Base-by-base conservation (phyloP, 2,329 filamentous ascomycete species). In the Reticulascus tulasneorum region DNA sequence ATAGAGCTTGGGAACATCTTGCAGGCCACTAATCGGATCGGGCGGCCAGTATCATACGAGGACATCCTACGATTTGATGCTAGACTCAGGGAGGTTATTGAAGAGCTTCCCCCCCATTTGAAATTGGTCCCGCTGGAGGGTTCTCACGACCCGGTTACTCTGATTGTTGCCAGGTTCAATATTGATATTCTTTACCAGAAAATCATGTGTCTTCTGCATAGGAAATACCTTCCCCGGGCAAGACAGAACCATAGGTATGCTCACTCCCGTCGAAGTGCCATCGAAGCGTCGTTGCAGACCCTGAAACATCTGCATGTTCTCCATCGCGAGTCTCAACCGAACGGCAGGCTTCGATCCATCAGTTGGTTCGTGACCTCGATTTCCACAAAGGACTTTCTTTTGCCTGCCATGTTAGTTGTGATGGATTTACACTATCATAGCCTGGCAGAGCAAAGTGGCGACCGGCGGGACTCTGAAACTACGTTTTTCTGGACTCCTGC, bases 131-230 rank as follows among this genome's bases (percentile, higher is more conserved):
- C 82, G 0, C 71, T 94, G 40, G 83, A 90, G 39, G 83, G 87
- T 37, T 82, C 78, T 5, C 72, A 81, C 29, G 90, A 95, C 50
- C 82, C 94, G 13, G 80, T 93, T 58, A 86, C 87, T 18, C 75
- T 93, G 41, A 82, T 96, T 39, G 84, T 94, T 66, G 84, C 90
- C 33, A 81, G 90, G 19, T 90, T 89, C 55, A 85, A 84, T 38
- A 67, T 96, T 21, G 86, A 93, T 44, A 82, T 93, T 32, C 65
- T 96, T 6, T 94, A 89, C 54, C 81, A 94, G 46, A 95, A 94
- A 63, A 85, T 89, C 13, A 75, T 94, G 50, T 94, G 88, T 51
- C 77, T 95, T 16, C 74, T 98, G 24, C 93, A 98, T 59, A 77
- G 89, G 33, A 89, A 89, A 46, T 96, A 93, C 57, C 74, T 95